Percentiles rank a stretch among this genome's conserved stretches.
Evolutionary conservation across 2,329 filamentous ascomycete species (phyloP).

Genomic region (Hypomyces perniciosus): DNA sequence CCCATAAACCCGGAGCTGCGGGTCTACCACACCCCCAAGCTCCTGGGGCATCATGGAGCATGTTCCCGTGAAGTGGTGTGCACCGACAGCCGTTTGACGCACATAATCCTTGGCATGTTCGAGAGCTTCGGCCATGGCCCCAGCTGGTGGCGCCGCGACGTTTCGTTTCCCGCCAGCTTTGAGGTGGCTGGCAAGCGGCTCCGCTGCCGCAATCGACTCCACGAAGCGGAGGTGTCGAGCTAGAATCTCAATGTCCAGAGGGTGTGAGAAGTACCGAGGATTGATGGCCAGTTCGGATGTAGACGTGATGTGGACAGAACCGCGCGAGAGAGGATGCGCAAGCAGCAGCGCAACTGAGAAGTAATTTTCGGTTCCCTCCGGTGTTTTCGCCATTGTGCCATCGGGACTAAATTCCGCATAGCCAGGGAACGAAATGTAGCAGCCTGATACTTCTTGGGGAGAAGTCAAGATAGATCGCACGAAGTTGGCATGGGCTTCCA

Average conservation of each 20-base stretch:
- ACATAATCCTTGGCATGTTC: slow-evolving; percentile 28
- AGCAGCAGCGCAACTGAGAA: slow-evolving; percentile 51
- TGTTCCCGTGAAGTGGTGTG: slow-evolving; percentile 44
- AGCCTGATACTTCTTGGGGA: slow-evolving; percentile 3
- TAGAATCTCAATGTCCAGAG: slow-evolving; percentile 51
- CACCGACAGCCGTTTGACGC: slow-evolving; percentile 27
- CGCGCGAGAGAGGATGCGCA: slow-evolving; percentile 55
- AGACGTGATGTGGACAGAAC: slow-evolving; percentile 49
- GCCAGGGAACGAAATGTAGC: slow-evolving; percentile 8
- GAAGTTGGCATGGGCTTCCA: slow-evolving; percentile 6
- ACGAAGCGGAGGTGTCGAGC: slow-evolving; percentile 38
- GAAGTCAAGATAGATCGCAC: slow-evolving; percentile 6
- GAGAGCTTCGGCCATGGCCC: slow-evolving; percentile 24
- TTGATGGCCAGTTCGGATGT: slow-evolving; percentile 40
- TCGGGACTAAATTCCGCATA: slow-evolving; percentile 21
- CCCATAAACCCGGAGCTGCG: slow-evolving; percentile 12
- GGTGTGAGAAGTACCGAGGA: slow-evolving; percentile 48
- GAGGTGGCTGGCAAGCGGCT: slow-evolving; percentile 34
- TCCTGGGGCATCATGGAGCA: slow-evolving; percentile 42
- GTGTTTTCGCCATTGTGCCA: slow-evolving; percentile 14
- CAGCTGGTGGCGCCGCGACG: slow-evolving; percentile 18
- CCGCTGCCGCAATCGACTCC: slow-evolving; percentile 29
- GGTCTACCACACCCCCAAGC: slow-evolving; percentile 29
- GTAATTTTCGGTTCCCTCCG: slow-evolving; percentile 39
- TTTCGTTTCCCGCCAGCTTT: slow-evolving; percentile 28